Evolutionary conservation across 495 filamentous ascomycete species (phyloP), one percentile per base, ranked within the genome.

Genomic region (Podospora anserina): DNA sequence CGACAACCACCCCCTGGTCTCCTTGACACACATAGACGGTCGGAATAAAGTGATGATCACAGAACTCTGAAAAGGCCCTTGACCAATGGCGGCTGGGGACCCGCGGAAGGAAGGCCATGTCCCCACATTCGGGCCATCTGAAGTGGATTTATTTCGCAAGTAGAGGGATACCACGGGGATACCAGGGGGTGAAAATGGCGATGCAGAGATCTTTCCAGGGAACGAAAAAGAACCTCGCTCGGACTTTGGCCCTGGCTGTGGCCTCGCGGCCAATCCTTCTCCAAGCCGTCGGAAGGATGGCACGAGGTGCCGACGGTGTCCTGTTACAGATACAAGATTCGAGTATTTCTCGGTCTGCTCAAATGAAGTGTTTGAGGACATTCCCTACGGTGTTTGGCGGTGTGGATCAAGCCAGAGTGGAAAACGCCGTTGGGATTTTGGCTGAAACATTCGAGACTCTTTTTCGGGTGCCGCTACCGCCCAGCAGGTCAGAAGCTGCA

Each of bases 41-140:
- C 23, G 55, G 55, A 58, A 5, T 58, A 58, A 58, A 23, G 55
- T 58, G 55, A 58, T 58, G 55, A 58, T 58, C 55, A 26, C 55
- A 58, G n/a, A 58, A 58, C 55, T 58, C 55, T 58, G 55, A 58
- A 58, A 19, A 19, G n/a, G 6, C 55, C n/a, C 55, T 58, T 19
- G 55, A 26, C 55, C 55, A 58, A 58, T 58, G n/a, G 55, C 55
- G 23, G 6, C 23, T n/a, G 55, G 55, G 55, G 23, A 4, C n/a
- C n/a, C 55, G 23, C 54, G 55, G 55, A 58, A 58, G 55, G 55
- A 58, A 58, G 7, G 9, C n/a, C 18, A 13, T 18, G 13, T 49
- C 39, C 39, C 39, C 39, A 49, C 39, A 49, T 49, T 18, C 39
- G 39, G 39, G 39, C 39, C 9, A 49, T 49, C 9, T 9, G 39